These are phyloP conservation scores for Aspergillus bombycis DNA, from an alignment of 2,329 filamentous ascomycete species.

Conservation along the genomic window DNA sequence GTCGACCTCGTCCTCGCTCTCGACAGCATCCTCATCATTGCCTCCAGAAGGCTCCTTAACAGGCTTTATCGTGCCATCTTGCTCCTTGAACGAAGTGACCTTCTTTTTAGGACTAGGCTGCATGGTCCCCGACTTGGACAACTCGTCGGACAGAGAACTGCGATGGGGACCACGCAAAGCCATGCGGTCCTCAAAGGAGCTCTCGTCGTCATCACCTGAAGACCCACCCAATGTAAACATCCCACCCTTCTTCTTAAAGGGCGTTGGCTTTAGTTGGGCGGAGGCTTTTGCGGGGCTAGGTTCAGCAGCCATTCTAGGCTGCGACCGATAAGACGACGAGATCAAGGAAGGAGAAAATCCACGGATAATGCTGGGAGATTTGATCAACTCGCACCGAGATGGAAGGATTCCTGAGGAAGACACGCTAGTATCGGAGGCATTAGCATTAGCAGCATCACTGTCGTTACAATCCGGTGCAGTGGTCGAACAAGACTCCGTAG, in stretches of 20 bases:
- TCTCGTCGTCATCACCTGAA: constrained; percentile 80
- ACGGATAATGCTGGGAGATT: constrained; percentile 72
- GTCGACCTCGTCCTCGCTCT: constrained; percentile 69
- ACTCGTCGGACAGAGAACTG: constrained; percentile 58
- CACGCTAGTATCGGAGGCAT: constrained; percentile 64
- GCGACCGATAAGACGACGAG: constrained; percentile 68
- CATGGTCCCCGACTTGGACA: constrained; percentile 47
- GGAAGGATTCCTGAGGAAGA: constrained; percentile 53
- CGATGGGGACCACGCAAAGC: constrained; percentile 53
- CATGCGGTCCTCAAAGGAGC: constrained; percentile 69
- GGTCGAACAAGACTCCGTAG: constrained; percentile 65
- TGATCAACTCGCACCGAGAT: constrained; percentile 54
- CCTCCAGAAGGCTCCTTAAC: constrained; percentile 59
- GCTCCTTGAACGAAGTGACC: constrained; percentile 78
- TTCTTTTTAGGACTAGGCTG: constrained; percentile 62
- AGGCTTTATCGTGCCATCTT: constrained; percentile 69
- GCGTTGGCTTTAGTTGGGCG: constrained; percentile 60
- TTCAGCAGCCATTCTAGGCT: constrained; percentile 57
- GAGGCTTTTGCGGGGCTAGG: constrained; percentile 59
- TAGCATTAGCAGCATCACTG: constrained; percentile 46
- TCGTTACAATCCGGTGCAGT: constrained; percentile 50
- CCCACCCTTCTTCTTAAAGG: constrained; percentile 67
- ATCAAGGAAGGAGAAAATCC: constrained; percentile 81
- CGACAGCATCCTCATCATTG: constrained; percentile 60
- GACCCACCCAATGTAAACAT: constrained; percentile 77